Conservation (phyloP, 495 filamentous ascomycete genomes). For the Penicillium canariense region DNA sequence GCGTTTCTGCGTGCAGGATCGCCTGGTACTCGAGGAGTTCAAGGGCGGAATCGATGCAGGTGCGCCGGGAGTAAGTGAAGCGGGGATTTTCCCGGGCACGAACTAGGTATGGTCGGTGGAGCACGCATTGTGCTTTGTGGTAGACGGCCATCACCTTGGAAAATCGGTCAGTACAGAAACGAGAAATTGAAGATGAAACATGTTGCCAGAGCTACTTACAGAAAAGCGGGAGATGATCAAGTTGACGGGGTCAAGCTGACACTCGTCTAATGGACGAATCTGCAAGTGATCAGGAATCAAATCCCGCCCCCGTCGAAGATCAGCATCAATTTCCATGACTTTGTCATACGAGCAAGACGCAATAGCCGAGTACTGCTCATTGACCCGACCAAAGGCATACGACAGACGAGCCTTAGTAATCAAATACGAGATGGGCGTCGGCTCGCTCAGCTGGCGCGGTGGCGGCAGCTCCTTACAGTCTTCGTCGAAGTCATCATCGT, state of each 20-base stretch:
- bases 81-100: slow-evolving; percentile 75
- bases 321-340: slow-evolving; percentile 74
- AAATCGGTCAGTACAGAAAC: slow-evolving; percentile 12
- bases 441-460: slow-evolving; percentile 68
- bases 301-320: slow-evolving; percentile 68
- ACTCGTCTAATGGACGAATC: slow-evolving; percentile 74
- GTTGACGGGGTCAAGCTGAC: slow-evolving; percentile 68
- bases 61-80: slow-evolving; percentile 79
- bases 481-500: slow-evolving; percentile 89
- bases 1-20: slow-evolving; percentile 70
- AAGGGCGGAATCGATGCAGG: slow-evolving; percentile 85
- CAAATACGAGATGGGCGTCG: slow-evolving; percentile 86
- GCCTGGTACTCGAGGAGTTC: slow-evolving; percentile 73
- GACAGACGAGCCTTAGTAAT: slow-evolving; percentile 73
- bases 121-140: slow-evolving; percentile 80
- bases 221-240: slow-evolving; percentile 83
- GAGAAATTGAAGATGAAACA: neutral
- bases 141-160: slow-evolving; percentile 77
- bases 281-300: slow-evolving; percentile 76
- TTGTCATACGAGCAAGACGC: slow-evolving; percentile 70
- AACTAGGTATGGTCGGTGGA: slow-evolving; percentile 83
- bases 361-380: slow-evolving; percentile 48
- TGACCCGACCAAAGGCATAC: slow-evolving; percentile 59
- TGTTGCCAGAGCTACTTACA: slow-evolving; percentile 22
- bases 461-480: slow-evolving; percentile 73